Conservation (phyloP, 192 early-diverging fungal species). For the Cladochytrium replicatum region DNA sequence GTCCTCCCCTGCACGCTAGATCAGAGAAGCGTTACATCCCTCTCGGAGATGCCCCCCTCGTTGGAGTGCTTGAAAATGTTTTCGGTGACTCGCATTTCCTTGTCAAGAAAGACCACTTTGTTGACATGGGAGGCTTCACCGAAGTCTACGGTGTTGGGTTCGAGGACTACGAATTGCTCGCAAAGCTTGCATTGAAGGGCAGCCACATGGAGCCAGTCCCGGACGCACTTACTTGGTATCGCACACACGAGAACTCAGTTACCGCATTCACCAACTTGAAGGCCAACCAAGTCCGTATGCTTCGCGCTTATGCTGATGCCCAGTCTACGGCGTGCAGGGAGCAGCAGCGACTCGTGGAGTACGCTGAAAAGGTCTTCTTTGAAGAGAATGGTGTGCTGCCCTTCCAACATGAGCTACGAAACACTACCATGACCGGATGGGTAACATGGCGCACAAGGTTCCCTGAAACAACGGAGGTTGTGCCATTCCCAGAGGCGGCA, state of each 20-base stretch:
- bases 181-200: constrained; percentile 15
- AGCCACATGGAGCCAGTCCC: constrained; percentile 23
- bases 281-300: constrained; percentile 25
- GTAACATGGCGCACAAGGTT: too few species aligned
- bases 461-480: background rate
- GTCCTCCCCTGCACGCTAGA: constrained; percentile 4
- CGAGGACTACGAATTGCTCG: constrained; percentile 38
- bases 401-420: too few species aligned
- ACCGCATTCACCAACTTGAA: constrained; percentile 19
- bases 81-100: constrained; percentile 32
- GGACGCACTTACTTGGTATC: constrained; percentile 29
- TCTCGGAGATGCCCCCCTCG: constrained; percentile 20
- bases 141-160: constrained; percentile 34
- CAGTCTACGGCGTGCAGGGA: too few species aligned
- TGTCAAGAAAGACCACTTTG: constrained; percentile 25
- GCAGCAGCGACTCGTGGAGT: too few species aligned
- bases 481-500: background rate
- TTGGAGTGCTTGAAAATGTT: constrained; percentile 32
- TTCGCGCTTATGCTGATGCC: constrained; percentile 15
- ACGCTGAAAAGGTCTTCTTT: too few species aligned
- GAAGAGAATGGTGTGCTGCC: too few species aligned
- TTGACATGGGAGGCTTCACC: constrained; percentile 24
- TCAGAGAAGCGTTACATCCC: constrained; percentile 23
- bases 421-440: background rate
- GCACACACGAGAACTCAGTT: constrained; percentile 15